Base-by-base conservation (phyloP, 2,329 filamentous ascomycete species). In the Aquanectria penicillioides region DNA sequence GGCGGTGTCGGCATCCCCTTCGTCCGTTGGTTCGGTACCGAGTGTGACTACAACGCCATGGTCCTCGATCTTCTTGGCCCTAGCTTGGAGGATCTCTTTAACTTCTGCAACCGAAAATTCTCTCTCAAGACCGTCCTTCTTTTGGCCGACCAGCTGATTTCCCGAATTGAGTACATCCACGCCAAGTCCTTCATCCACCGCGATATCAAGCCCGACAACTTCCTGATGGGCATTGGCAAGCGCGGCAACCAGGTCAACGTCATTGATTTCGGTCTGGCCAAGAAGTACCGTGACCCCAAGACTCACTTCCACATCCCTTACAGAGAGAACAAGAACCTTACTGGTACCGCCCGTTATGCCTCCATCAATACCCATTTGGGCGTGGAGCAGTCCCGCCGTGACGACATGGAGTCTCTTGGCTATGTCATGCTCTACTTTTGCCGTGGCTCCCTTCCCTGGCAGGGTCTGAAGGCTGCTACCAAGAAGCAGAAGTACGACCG, bases 361-460 rank as follows among this genome's bases (percentile, higher is more conserved):
- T 96, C 92, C 64, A 99, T 99, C 83, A 99, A 99, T 85, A 99
- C 95, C 62, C 95, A 99, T 76, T 82, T 98, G 76, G 95, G 95
- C 78, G 95, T 98, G 71, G 94, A 99, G 81, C 95, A 99, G 87
- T 98, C 94, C 72, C 94, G 95, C 68, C 94, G 95, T 83, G 95
- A 99, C 73, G 95, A 99, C 73, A 98, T 99, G 94, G 95, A 99
- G 80, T 97, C 94, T 59, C 87, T 99, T 47, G 95, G 95, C 72
- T 98, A 99, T 72, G 95, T 99, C 74, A 98, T 99, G 94, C 91
- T 99, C 64, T 99, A 99, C 86, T 99, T 99, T 84, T 98, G 94
- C 86, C 94, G 95, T 80, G 95, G 95, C 64, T 97, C 94, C 65
- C 93, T 99, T 57, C 95, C 95, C 62, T 99, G 95, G 95, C 95